Conservation (phyloP, 2,329 filamentous ascomycete genomes). For the Hypomyces perniciosus region DNA sequence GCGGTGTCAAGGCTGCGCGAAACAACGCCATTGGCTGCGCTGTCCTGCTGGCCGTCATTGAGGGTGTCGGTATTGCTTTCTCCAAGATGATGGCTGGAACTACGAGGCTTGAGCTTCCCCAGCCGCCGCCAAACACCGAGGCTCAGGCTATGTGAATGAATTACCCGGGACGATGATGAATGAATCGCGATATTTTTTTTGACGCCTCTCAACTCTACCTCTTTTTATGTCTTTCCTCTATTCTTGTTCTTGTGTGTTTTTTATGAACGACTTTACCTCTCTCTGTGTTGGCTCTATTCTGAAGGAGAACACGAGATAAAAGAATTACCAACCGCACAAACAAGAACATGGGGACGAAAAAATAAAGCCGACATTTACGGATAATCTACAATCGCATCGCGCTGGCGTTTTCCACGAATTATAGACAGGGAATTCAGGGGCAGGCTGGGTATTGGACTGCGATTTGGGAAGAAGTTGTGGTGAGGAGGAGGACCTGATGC, state of each 20-base stretch:
- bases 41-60: conserved; percentile 88
- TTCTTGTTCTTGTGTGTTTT: conserved; percentile 18
- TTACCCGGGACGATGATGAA: conserved; percentile 1
- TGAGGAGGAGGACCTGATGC: too few species aligned
- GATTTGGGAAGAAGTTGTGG: background rate
- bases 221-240: background rate
- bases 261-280: background rate
- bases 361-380: conserved; percentile 9
- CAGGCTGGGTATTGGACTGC: conserved; percentile 8
- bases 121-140: conserved; percentile 27
- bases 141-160: conserved; percentile 21
- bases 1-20: conserved; percentile 83
- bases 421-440: conserved; percentile 17
- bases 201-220: conserved; percentile 11
- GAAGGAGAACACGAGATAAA: background rate
- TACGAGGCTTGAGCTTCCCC: conserved; percentile 64
- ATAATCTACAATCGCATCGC: conserved; percentile 25
- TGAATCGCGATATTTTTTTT: background rate
- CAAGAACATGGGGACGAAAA: conserved; percentile 10
- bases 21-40: conserved; percentile 97
- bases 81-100: conserved; percentile 89
- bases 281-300: background rate
- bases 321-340: conserved; percentile 3
- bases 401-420: conserved; percentile 29
- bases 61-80: conserved; percentile 94